Evolutionary conservation across 1,284 basidiomycete species (phyloP).

Genomic region (Megacollybia platyphylla): DNA sequence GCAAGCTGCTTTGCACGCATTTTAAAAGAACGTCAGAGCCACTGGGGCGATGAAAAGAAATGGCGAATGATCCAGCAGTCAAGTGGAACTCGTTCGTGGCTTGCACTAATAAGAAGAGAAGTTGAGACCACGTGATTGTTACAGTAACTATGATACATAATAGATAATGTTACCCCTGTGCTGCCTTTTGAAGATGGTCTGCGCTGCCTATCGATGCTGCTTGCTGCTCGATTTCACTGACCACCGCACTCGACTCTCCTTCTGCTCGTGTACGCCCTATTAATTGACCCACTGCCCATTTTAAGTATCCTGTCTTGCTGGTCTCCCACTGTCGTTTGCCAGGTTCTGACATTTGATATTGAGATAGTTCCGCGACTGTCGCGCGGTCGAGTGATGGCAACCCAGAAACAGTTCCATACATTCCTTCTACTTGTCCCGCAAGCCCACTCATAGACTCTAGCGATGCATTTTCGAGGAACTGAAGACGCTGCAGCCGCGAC

Average conservation of each 20-base stretch:
- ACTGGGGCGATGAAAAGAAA: slow-evolving; percentile 24
- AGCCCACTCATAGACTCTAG: slow-evolving; percentile 20
- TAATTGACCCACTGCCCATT: slow-evolving; percentile 52
- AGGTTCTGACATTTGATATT: slow-evolving; percentile 31
- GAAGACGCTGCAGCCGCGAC: slow-evolving; percentile 26
- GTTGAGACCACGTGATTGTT: not conserved
- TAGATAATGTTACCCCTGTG: not conserved
- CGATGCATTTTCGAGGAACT: slow-evolving; percentile 26
- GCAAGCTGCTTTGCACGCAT: slow-evolving; percentile 36
- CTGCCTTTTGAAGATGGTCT: slow-evolving; percentile 6
- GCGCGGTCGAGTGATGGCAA: not conserved
- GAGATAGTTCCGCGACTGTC: slow-evolving; percentile 16
- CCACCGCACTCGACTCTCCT: slow-evolving; percentile 11
- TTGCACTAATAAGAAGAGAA: not conserved
- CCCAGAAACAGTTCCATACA: slow-evolving; percentile 33
- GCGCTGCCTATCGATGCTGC: slow-evolving; percentile 6
- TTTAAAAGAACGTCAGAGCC: slow-evolving; percentile 23
- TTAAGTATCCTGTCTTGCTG: slow-evolving; percentile 48
- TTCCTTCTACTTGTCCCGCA: slow-evolving; percentile 21
- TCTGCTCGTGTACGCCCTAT: slow-evolving; percentile 30
- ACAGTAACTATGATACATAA: not conserved
- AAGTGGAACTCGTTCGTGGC: not conserved
- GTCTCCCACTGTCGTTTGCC: slow-evolving; percentile 65
- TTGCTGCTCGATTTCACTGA: slow-evolving; percentile 4
- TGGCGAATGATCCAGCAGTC: not conserved